Conservation (phyloP, 169 alveolate genomes). For the Plasmodium malariae region DNA sequence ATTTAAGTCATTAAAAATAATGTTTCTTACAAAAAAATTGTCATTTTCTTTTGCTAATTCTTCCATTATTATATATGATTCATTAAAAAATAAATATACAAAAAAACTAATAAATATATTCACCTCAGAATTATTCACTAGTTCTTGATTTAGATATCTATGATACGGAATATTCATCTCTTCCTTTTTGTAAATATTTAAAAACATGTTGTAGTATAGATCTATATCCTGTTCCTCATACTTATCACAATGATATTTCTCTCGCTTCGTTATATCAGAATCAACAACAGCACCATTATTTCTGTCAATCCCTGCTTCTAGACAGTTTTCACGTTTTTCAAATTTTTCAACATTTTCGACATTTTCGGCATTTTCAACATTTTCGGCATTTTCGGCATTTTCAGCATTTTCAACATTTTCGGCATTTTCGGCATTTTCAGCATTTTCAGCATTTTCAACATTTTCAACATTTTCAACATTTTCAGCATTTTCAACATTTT, state of each 20-base stretch:
- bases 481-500: neutral
- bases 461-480: neutral
- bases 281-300: too few species aligned
- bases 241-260: too few species aligned
- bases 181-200: slow-evolving; percentile 36
- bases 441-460: neutral
- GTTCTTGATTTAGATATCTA: slow-evolving; percentile 4
- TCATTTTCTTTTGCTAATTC: slow-evolving; percentile 19
- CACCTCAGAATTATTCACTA: slow-evolving; percentile 16
- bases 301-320: too few species aligned
- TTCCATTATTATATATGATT: slow-evolving; percentile 57
- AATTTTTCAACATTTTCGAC: neutral
- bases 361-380: neutral
- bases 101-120: slow-evolving; percentile 57
- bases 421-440: too few species aligned
- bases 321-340: too few species aligned
- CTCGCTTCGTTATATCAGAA: too few species aligned
- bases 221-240: slow-evolving; percentile 9
- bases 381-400: neutral
- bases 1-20: slow-evolving; percentile 49
- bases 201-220: slow-evolving; percentile 34
- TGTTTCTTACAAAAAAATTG: slow-evolving; percentile 34
- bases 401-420: neutral
- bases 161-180: neutral
- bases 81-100: slow-evolving; percentile 59